Base-by-base conservation (phyloP, 1,284 basidiomycete species). In the Cutaneotrichosporon mucoides region DNA sequence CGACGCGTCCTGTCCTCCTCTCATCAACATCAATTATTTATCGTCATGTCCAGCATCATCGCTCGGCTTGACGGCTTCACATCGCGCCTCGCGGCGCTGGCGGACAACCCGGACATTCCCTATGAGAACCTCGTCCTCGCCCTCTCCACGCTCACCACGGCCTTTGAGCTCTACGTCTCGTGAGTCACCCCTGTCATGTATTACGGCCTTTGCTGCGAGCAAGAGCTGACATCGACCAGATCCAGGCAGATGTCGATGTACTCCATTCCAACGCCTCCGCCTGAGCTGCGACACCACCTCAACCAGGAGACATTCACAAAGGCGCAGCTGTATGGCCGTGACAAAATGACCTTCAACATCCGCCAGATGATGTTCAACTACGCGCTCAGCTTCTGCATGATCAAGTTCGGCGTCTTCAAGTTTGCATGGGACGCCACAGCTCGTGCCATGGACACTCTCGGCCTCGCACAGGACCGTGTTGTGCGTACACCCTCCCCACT, bases 311-410 rank as follows among this genome's bases (percentile, higher is more conserved):
- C 86, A 6, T 96, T 93, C 77, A 79, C 85, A 61, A 96, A 96
- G 71, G 93, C 92, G 1, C 94, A 98, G 76, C 79, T 81, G 34
- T 99, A 99, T 79, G 91, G 92, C 15, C 84, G 84, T 53, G 91
- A 95, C 83, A 97, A 98, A 79, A 88, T 92, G n/a, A 84, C 84
- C 68, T 95, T 90, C 76, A 84, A 85, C 1, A 79, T 96, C 49
- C 74, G 92, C 64, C 85, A 87, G 0, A 85, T 86, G 1, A 65
- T 93, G 57, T 85, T 87, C 75, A 86, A 86, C 70, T 89, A 92
- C 72, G 68, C 82, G 44, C 70, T 91, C 35, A 88, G 90, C 63
- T 88, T 87, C 12, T 72, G 79, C 6, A 78, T 94, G 77, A 81
- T 98, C 33, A 84, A 88, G 40, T 85, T 81, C 66, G 89, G 88